These are phyloP conservation scores for Penicillium coprophilum DNA, from an alignment of 495 filamentous ascomycete genomes.

Conservation along the genomic window DNA sequence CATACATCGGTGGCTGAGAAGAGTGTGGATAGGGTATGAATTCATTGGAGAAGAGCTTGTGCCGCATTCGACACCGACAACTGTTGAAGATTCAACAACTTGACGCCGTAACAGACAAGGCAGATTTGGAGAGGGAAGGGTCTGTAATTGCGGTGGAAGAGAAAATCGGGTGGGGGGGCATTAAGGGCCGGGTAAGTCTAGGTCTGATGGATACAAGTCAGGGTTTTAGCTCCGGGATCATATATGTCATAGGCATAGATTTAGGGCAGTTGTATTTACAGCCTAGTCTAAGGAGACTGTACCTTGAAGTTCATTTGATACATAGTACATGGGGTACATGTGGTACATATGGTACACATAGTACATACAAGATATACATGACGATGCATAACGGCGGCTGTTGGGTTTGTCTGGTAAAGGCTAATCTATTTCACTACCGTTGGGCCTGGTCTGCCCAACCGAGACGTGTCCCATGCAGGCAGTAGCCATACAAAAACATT, in stretches of 20 bases:
- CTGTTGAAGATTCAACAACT: slow-evolving; percentile 25
- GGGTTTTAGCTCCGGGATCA: slow-evolving; percentile 40
- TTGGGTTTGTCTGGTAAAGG: slow-evolving; percentile 19
- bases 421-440: slow-evolving; percentile 27
- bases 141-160: slow-evolving; percentile 32
- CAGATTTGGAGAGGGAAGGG: slow-evolving; percentile 33
- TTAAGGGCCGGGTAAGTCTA: slow-evolving; percentile 29
- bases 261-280: neutral
- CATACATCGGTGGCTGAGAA: slow-evolving; percentile 38
- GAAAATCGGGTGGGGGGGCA: slow-evolving; percentile 24
- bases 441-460: slow-evolving; percentile 26
- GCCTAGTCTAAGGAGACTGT: neutral
- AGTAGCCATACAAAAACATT: slow-evolving; percentile 20
- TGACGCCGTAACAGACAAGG: slow-evolving; percentile 40
- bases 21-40: slow-evolving; percentile 23
- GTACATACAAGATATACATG: too few relatives aligned
- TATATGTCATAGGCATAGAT: slow-evolving; percentile 16
- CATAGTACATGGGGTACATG: too few relatives aligned
- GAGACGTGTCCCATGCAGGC: slow-evolving; percentile 24
- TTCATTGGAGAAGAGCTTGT: slow-evolving; percentile 32
- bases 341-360: too few relatives aligned
- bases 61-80: slow-evolving; percentile 28
- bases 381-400: slow-evolving; percentile 23
- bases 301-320: too few relatives aligned
- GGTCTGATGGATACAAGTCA: slow-evolving; percentile 26